Evolutionary conservation across 2,329 filamentous ascomycete species (phyloP).

Genomic region (Hypoxylon sp.): DNA sequence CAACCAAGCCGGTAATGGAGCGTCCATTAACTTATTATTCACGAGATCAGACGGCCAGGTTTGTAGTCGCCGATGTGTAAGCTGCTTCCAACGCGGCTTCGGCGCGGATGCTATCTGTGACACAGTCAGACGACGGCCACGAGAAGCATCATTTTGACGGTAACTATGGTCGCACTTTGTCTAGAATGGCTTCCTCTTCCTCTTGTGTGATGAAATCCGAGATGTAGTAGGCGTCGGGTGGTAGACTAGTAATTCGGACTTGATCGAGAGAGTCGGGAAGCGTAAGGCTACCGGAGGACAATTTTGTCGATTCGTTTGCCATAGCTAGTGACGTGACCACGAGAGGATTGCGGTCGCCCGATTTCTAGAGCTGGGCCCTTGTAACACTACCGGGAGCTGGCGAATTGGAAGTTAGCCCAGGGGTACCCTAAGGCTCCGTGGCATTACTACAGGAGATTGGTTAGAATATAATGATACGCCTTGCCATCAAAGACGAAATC

Average conservation of each 20-base stretch:
- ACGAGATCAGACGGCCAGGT: constrained; percentile 90
- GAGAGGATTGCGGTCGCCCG: constrained; percentile 10
- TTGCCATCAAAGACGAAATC: constrained; percentile 25
- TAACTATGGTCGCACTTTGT: constrained; percentile 69
- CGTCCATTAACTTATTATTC: constrained; percentile 80
- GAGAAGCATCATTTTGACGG: constrained; percentile 31
- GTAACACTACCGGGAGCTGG: constrained; percentile 24
- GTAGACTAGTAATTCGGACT: constrained; percentile 68
- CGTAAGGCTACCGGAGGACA: constrained; percentile 22
- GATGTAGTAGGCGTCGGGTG: constrained; percentile 83
- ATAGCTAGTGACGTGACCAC: constrained; percentile 37
- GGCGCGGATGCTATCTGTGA: constrained; percentile 73
- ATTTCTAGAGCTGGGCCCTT: constrained; percentile 22
- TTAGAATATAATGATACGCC: constrained; percentile 20
- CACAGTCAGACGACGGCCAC: constrained; percentile 57
- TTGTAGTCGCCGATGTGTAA: constrained; percentile 91
- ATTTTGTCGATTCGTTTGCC: constrained; percentile 31
- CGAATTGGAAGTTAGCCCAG: constrained; percentile 28
- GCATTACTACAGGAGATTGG: constrained; percentile 14
- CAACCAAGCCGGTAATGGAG: constrained; percentile 83
- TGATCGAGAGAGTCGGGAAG: constrained; percentile 67
- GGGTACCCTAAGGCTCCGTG: constrained; percentile 7
- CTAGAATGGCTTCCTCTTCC: constrained; percentile 79
- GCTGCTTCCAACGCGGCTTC: constrained; percentile 85
- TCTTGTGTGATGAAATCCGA: constrained; percentile 83